Conservation (phyloP, 805 yeast species). For the Ogataea corticis region DNA sequence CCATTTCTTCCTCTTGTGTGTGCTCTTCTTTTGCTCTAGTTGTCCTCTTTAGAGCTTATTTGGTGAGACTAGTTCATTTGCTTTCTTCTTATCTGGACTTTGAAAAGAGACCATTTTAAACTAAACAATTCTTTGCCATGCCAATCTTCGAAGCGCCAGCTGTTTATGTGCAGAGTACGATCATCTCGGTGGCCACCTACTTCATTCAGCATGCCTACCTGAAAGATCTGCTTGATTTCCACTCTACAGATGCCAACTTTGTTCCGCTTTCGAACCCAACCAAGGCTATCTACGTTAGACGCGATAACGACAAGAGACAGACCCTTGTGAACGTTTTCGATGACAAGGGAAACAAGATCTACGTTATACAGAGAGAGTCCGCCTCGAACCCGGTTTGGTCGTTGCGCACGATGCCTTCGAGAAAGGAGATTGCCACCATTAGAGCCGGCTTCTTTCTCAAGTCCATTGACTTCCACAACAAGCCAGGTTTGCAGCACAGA, state of each 20-base stretch:
- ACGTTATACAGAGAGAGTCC: conserved; percentile 52
- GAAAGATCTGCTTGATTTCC: conserved; percentile 40
- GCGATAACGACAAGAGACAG: conserved; percentile 47
- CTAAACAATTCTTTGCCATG: conserved; percentile 25
- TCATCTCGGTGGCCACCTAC: conserved; percentile 42
- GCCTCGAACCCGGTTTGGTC: conserved; percentile 53
- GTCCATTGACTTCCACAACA: conserved; percentile 50
- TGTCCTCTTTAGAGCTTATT: conserved; percentile 2
- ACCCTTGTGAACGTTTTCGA: conserved; percentile 52
- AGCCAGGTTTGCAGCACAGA: conserved; percentile 46
- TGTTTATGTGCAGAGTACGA: conserved; percentile 43
- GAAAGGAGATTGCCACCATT: conserved; percentile 51
- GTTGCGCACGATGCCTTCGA: conserved; percentile 43
- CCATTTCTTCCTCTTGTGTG: neutral
- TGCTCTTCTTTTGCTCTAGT: neutral
- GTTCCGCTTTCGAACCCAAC: conserved; percentile 42
- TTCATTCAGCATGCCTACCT: conserved; percentile 43
- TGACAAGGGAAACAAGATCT: conserved; percentile 41
- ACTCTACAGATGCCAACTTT: conserved; percentile 41
- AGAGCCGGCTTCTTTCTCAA: conserved; percentile 48
- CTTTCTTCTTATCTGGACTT: conserved; percentile 6
- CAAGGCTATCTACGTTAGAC: conserved; percentile 46
- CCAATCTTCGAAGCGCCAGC: conserved; percentile 50
- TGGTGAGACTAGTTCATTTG: conserved; percentile 9
- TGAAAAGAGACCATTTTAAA: conserved; percentile 3